Evolutionary conservation across 108 stramenopile species (phyloP).

Genomic region (Pseudonitzschia multiseries): DNA sequence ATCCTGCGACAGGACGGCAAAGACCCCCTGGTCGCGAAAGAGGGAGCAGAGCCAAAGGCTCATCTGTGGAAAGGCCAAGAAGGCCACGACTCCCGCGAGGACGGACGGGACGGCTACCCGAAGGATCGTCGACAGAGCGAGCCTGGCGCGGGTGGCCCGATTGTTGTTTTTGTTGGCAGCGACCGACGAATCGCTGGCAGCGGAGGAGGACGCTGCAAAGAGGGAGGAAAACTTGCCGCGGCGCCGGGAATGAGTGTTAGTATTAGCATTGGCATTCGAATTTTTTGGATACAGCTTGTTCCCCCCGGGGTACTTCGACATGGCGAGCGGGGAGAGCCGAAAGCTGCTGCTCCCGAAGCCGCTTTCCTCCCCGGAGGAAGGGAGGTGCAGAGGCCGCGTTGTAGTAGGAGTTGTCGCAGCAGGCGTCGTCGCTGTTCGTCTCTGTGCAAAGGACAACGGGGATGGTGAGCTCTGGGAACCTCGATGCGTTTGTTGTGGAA

Average conservation of each 20-base stretch:
- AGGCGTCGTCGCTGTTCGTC: too few species aligned
- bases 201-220: neutral
- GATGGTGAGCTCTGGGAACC: too few species aligned
- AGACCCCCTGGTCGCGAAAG: conserved; percentile 69
- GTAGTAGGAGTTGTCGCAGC: too few species aligned
- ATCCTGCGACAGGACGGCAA: conserved; percentile 76
- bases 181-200: neutral
- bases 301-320: neutral
- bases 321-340: neutral
- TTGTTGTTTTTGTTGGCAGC: neutral
- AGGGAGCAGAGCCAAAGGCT: conserved; percentile 50
- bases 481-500: too few species aligned
- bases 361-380: neutral
- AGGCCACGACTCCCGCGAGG: conserved; percentile 48
- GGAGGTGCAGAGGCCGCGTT: too few species aligned
- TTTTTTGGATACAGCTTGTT: too few species aligned
- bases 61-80: conserved; percentile 56
- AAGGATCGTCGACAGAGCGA: conserved; percentile 37
- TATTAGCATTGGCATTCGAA: too few species aligned
- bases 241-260: too few species aligned
- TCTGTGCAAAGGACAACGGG: too few species aligned
- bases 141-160: neutral
- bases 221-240: neutral
- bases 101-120: conserved; percentile 73
- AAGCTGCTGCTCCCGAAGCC: neutral